Evolutionary conservation across 176 grass and related monocot genomes (phyloP).

Genomic region (Metroxylon sagu): DNA sequence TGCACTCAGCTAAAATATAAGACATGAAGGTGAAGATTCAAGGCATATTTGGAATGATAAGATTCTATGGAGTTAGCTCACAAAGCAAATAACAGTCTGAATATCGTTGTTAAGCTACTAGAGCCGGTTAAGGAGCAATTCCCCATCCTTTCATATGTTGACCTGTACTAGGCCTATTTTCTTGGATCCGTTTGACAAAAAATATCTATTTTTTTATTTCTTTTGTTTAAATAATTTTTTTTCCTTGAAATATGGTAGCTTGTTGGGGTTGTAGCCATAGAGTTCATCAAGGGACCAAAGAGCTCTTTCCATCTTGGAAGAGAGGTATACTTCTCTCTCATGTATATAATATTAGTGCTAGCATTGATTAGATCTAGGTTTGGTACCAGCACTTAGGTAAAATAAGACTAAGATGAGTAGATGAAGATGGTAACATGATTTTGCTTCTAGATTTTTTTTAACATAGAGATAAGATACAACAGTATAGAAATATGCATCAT

Average conservation of each 20-base stretch:
- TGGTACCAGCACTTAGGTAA: too few species aligned
- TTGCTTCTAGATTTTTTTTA: too few species aligned
- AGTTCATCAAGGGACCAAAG: slow-evolving; percentile 77
- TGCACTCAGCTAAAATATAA: slow-evolving; percentile 87
- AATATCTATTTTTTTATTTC: too few species aligned
- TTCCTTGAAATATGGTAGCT: too few species aligned
- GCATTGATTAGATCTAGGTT: too few species aligned
- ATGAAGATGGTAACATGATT: too few species aligned
- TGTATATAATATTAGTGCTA: too few species aligned
- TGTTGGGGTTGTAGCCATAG: slow-evolving; percentile 82
- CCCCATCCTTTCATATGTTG: slow-evolving; percentile 68
- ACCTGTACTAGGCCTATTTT: slow-evolving; percentile 71
- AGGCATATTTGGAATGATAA: slow-evolving; percentile 84
- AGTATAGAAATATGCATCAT: too few species aligned
- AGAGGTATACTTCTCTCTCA: too few species aligned
- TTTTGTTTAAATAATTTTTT: slow-evolving; percentile 4
- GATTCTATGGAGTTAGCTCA: slow-evolving; percentile 48
- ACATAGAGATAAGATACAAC: too few species aligned
- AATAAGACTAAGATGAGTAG: too few species aligned
- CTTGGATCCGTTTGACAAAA: background rate
- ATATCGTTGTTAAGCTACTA: slow-evolving; percentile 69
- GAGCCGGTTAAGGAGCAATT: slow-evolving; percentile 88
- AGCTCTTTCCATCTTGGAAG: too few species aligned
- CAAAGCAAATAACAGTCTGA: slow-evolving; percentile 71
- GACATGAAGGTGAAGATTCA: slow-evolving; percentile 55